Evolutionary conservation across 257 asterid species (phyloP).

Genomic region (Solanum corneliomulleri): DNA sequence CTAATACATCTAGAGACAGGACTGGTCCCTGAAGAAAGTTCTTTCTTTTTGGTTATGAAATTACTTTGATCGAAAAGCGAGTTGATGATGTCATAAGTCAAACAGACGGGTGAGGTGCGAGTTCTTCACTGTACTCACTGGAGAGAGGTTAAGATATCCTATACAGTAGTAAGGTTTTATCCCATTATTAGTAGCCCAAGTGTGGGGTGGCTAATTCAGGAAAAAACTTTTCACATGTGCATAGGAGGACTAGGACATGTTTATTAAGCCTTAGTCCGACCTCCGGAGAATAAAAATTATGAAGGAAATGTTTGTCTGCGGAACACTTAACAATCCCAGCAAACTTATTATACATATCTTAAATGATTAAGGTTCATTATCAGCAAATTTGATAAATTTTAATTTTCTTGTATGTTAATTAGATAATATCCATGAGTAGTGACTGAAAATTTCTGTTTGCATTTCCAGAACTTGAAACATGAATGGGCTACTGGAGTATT

Average conservation of each 20-base stretch:
- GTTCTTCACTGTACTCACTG: not conserved
- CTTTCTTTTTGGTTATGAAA: not conserved
- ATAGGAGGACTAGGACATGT: not conserved
- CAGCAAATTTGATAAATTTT: not conserved
- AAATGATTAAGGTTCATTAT: not conserved
- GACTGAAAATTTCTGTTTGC: not conserved
- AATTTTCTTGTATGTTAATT: not conserved
- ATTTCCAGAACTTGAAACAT: conserved; percentile 20
- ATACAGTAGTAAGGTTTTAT: not conserved
- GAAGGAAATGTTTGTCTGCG: no score
- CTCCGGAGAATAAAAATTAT: rapidly evolving
- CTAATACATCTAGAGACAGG: not conserved
- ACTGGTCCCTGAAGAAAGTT: not conserved
- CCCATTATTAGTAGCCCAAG: not conserved
- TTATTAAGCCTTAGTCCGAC: not conserved
- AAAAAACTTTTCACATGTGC: not conserved
- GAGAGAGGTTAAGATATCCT: not conserved
- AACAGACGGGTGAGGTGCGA: not conserved
- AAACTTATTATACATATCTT: not conserved
- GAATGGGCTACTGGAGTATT: conserved; percentile 33
- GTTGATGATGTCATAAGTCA: not conserved
- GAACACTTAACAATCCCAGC: not conserved
- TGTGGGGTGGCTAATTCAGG: not conserved
- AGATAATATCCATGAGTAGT: not conserved
- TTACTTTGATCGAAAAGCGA: not conserved